phyloP scores from a whole-genome alignment of 2,329 filamentous ascomycete genomes.

The Hypomyces perniciosus region DNA sequence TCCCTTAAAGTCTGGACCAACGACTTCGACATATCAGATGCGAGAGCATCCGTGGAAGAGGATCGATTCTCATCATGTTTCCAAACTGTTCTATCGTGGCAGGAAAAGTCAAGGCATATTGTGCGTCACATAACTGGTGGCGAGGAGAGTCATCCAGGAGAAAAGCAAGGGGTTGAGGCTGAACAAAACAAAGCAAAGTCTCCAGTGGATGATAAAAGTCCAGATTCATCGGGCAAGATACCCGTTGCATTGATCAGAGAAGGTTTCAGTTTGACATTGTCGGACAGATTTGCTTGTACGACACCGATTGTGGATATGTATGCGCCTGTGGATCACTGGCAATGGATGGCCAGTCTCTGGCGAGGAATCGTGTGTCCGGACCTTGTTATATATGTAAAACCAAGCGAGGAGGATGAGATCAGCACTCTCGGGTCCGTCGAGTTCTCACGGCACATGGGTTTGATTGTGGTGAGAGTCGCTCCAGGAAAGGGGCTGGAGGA shows the following conservation, averaged over 20 bases:
- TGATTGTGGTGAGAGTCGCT: conserved; percentile 50
- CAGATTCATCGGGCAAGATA: conserved; percentile 27
- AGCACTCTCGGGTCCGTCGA: conserved; percentile 47
- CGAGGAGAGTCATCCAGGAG: neutral
- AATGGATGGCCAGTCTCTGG: conserved; percentile 95
- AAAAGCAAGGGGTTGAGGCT: conserved; percentile 2
- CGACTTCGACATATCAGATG: conserved; percentile 14
- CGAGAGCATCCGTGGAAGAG: conserved; percentile 18
- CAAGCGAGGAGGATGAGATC: conserved; percentile 30
- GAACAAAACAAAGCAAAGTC: neutral
- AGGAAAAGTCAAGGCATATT: conserved; percentile 67
- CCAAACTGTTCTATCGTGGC: conserved; percentile 60
- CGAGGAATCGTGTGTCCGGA: conserved; percentile 79
- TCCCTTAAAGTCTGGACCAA: conserved; percentile 40
- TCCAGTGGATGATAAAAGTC: neutral
- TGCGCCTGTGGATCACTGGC: conserved; percentile 84
- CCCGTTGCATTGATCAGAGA: conserved; percentile 70
- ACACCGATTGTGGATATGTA: conserved; percentile 75
- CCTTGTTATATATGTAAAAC: conserved; percentile 62
- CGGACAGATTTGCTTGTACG: conserved; percentile 66
- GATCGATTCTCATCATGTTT: conserved; percentile 56
- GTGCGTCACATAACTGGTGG: conserved; percentile 40
- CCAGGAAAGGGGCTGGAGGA: conserved; percentile 50
- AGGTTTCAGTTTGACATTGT: conserved; percentile 74
- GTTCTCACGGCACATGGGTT: conserved; percentile 42